Percentiles rank a stretch among this genome's conserved stretches.
Evolutionary conservation across 2,329 filamentous ascomycete species (phyloP).

Genomic region (Myotisia sp.): DNA sequence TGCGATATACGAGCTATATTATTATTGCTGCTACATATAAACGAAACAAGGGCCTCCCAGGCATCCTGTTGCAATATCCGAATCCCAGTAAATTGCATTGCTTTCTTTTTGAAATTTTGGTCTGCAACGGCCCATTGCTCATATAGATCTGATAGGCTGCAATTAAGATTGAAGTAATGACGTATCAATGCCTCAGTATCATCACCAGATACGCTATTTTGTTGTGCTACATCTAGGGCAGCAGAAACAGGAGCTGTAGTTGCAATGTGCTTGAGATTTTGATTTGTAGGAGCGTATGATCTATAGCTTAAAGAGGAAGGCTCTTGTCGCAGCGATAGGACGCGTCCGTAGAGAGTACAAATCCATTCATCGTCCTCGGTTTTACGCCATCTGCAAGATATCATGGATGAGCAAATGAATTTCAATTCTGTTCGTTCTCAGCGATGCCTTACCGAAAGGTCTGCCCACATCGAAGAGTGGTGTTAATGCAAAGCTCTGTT

Average conservation of each 20-base stretch:
- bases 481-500: conserved; percentile 83
- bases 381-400: conserved; percentile 59
- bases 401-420: conserved; percentile 1
- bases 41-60: conserved; percentile 85
- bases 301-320: conserved; percentile 64
- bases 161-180: conserved; percentile 73
- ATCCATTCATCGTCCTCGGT: conserved; percentile 72
- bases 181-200: conserved; percentile 60
- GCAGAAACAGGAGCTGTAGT: conserved; percentile 15
- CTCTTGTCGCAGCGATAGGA: conserved; percentile 77
- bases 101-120: conserved; percentile 75
- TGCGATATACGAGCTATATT: conserved; percentile 90
- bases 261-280: conserved; percentile 24
- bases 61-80: conserved; percentile 87
- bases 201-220: too few relatives aligned
- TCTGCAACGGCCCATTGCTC: conserved; percentile 75
- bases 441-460: conserved; percentile 52
- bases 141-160: conserved; percentile 66
- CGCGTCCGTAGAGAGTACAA: conserved; percentile 70
- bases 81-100: conserved; percentile 76
- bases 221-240: too few relatives aligned
- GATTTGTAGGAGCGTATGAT: conserved; percentile 41
- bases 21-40: conserved; percentile 98
- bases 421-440: conserved; percentile 2
- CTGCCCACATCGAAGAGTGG: conserved; percentile 84